Conservation (phyloP, 106 monocot species). For the Hemerocallis citrina region DNA sequence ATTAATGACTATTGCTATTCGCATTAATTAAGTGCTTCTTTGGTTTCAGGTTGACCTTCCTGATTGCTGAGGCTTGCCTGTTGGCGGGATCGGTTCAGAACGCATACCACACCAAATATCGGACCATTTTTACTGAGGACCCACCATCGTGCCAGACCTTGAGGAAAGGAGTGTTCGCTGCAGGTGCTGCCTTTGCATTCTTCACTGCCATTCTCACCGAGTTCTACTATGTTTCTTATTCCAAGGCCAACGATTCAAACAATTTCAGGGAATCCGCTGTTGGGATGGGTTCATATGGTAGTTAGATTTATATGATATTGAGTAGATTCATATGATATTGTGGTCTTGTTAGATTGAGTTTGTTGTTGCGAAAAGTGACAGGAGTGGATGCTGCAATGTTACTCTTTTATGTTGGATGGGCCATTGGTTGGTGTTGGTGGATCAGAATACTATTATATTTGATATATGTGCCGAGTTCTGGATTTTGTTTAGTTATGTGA, state of each 20-base stretch:
- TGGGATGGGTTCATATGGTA: constrained; percentile 58
- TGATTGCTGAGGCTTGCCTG: constrained; percentile 82
- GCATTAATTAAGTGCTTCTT: not conserved
- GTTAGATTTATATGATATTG: constrained; percentile 17
- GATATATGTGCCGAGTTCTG: too few relatives aligned
- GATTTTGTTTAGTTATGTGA: too few relatives aligned
- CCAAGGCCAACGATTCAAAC: constrained; percentile 35
- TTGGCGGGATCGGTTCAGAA: constrained; percentile 81
- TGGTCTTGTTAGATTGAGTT: too few relatives aligned
- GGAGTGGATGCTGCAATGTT: too few relatives aligned
- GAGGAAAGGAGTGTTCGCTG: constrained; percentile 80
- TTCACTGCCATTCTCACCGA: constrained; percentile 69
- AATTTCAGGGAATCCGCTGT: constrained; percentile 11
- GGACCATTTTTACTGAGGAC: constrained; percentile 11
- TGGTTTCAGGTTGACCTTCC: constrained; percentile 59
- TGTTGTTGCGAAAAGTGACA: too few relatives aligned
- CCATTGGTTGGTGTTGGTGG: too few relatives aligned
- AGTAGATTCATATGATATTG: too few relatives aligned
- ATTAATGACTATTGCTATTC: not conserved
- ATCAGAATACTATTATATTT: too few relatives aligned
- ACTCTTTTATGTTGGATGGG: too few relatives aligned
- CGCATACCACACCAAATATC: constrained; percentile 41
- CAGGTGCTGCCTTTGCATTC: constrained; percentile 84
- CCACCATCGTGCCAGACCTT: constrained; percentile 38
- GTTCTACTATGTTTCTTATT: constrained; percentile 52